These are phyloP conservation scores for Hippophae tibetana DNA, from an alignment of 306 rosid genomes.

Conservation along the genomic window DNA sequence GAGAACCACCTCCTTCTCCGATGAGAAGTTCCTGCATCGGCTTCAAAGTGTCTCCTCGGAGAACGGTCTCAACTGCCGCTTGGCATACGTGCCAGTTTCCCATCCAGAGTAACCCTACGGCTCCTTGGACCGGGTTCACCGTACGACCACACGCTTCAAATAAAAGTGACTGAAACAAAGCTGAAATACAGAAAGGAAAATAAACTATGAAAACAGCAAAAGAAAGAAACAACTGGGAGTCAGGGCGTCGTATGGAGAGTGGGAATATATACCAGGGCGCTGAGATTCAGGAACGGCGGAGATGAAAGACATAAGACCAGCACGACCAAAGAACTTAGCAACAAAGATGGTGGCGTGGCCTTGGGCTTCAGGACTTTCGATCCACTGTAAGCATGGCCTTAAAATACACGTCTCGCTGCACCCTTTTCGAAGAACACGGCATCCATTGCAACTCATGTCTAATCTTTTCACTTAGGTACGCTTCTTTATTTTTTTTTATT, in stretches of 20 bases:
- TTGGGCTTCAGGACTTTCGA: constrained; percentile 44
- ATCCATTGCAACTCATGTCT: constrained; percentile 68
- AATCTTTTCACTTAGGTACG: background rate
- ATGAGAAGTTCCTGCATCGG: constrained; percentile 23
- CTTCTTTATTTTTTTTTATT: background rate
- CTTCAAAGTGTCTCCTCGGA: constrained; percentile 39
- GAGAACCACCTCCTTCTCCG: background rate
- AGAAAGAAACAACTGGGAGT: no score
- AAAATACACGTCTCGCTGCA: constrained; percentile 63
- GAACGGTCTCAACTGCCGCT: constrained; percentile 50
- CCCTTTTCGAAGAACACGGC: constrained; percentile 63
- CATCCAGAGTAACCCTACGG: constrained; percentile 57
- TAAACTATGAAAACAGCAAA: no score
- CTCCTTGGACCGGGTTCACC: constrained; percentile 74
- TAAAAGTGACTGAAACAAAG: constrained; percentile 66
- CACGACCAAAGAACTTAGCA: constrained; percentile 76
- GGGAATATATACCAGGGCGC: constrained; percentile 32
- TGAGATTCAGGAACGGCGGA: constrained; percentile 43
- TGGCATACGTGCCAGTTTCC: constrained; percentile 84
- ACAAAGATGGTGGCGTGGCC: constrained; percentile 61
- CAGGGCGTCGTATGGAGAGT: no score
- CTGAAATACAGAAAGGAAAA: constrained; percentile 20
- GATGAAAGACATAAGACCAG: constrained; percentile 62
- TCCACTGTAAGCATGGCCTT: constrained; percentile 40
- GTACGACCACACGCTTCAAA: constrained; percentile 83